phyloP scores from a whole-genome alignment of 2,329 filamentous ascomycete genomes.

The Verticillium isaacii region DNA sequence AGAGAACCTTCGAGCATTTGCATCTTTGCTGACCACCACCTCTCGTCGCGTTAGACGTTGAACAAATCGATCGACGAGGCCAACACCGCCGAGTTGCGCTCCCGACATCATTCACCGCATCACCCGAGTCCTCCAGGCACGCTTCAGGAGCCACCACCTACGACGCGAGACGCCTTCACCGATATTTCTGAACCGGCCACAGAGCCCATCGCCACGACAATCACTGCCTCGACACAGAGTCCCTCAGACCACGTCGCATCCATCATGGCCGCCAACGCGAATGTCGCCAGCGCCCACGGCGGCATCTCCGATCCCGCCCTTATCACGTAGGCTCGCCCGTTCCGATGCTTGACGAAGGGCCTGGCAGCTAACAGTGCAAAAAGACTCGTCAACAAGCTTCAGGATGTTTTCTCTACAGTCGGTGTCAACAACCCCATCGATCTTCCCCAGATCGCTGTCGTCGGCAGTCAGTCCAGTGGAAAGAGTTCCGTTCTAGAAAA shows the following conservation, averaged over 20 bases:
- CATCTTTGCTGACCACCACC: not conserved
- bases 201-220: not conserved
- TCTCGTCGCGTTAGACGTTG: not conserved
- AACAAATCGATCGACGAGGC: slow-evolving; percentile 5
- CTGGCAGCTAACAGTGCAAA: slow-evolving; percentile 21
- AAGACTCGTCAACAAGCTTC: slow-evolving; percentile 94
- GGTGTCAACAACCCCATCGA: slow-evolving; percentile 99
- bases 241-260: slow-evolving; percentile 2
- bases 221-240: not conserved
- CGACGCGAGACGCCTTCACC: slow-evolving; percentile 7
- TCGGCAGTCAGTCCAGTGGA: slow-evolving; percentile 97
- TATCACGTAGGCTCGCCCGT: slow-evolving; percentile 48
- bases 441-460: slow-evolving; percentile 94
- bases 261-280: not conserved
- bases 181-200: slow-evolving; percentile 2
- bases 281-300: slow-evolving; percentile 24
- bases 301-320: slow-evolving; percentile 64
- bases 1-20: not conserved
- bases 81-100: not conserved
- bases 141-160: not conserved
- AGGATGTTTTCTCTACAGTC: slow-evolving; percentile 98
- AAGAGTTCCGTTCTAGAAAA: slow-evolving; percentile 99
- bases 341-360: slow-evolving; percentile 1
- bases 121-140: not conserved
- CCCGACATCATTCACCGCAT: slow-evolving; percentile 5